A percentile compares a stretch with the other conserved stretches of the same genome.
Evolutionary conservation across 2,329 filamentous ascomycete genomes (phyloP).

Genomic region (Cercospora sp.): DNA sequence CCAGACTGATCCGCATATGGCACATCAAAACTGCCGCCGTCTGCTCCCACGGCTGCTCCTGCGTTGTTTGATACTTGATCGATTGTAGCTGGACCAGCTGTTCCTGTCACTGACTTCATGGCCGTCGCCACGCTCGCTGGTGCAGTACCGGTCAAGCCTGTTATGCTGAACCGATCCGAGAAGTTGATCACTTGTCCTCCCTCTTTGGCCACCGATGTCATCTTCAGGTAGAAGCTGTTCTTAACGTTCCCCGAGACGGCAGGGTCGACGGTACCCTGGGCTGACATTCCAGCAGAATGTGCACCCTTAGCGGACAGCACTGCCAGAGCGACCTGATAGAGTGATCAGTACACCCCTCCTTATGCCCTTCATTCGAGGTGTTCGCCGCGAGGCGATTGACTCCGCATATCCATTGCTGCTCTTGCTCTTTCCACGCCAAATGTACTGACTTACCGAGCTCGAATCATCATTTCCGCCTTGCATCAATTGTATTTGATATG

Average conservation of each 20-base stretch:
- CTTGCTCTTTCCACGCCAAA: not conserved
- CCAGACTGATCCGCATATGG: conserved; percentile 60
- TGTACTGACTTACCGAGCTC: conserved; percentile 45
- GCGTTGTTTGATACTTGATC: conserved; percentile 35
- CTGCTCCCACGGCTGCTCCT: conserved; percentile 24
- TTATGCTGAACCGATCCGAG: conserved; percentile 64
- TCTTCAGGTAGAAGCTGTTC: conserved; percentile 59
- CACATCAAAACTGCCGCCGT: conserved; percentile 37
- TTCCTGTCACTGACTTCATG: conserved; percentile 41
- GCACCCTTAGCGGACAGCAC: conserved; percentile 9
- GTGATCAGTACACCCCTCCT: not conserved
- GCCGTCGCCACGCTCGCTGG: conserved; percentile 43
- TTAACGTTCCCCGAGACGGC: conserved; percentile 37
- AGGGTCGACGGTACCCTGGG: conserved; percentile 23
- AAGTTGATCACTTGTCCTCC: conserved; percentile 60
- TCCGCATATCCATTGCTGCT: not conserved
- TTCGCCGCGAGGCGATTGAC: not conserved
- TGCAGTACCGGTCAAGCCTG: conserved; percentile 63
- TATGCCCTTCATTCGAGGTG: not conserved
- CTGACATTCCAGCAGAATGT: conserved; percentile 16
- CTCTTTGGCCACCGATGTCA: conserved; percentile 56
- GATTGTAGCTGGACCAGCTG: conserved; percentile 41
- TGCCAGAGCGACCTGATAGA: not conserved
- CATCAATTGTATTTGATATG: conserved; percentile 61
- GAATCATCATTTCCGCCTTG: conserved; percentile 58